A percentile compares a stretch with the other conserved stretches of the same genome.
phyloP scores from a whole-genome alignment of 495 filamentous ascomycete genomes.

The Penicillium cosmopolitanum region DNA sequence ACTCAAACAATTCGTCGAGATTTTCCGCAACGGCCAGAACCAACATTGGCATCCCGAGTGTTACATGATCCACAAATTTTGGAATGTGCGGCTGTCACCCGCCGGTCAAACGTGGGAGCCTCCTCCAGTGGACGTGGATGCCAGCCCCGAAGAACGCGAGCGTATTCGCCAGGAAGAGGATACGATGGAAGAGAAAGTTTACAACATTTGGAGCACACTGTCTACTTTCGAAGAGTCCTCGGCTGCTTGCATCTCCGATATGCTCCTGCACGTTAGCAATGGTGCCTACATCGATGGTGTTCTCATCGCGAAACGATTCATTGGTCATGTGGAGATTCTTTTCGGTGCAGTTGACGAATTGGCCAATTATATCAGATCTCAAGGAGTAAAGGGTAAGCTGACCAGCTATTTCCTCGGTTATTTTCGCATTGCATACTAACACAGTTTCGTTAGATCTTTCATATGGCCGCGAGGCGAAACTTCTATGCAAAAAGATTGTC shows the following conservation, averaged over 20 bases:
- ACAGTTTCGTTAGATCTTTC: constrained; percentile 63
- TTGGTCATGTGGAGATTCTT: constrained; percentile 91
- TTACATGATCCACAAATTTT: constrained; percentile 99
- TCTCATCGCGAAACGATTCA: constrained; percentile 94
- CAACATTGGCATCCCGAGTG: constrained; percentile 99
- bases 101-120: constrained; percentile 54
- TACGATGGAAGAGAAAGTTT: constrained; percentile 95
- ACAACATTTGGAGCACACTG: constrained; percentile 96
- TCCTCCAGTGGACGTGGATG: constrained; percentile 58
- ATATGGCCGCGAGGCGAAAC: constrained; percentile 92
- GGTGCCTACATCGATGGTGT: constrained; percentile 95
- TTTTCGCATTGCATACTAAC: neutral
- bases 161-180: constrained; percentile 84
- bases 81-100: constrained; percentile 88
- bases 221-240: constrained; percentile 98
- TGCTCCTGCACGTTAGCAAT: constrained; percentile 99
- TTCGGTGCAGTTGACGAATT: constrained; percentile 88
- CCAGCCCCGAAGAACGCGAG: constrained; percentile 74
- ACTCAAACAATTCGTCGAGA: constrained; percentile 98
- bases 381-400: constrained; percentile 74
- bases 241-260: constrained; percentile 97
- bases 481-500: constrained; percentile 99
- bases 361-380: constrained; percentile 67
- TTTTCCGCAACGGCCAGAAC: constrained; percentile 95
- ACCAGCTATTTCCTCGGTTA: neutral